Percentiles rank a stretch among this genome's conserved stretches.
These are phyloP conservation scores for Narthecium ossifragum DNA, from an alignment of 106 monocot genomes.

Conservation along the genomic window DNA sequence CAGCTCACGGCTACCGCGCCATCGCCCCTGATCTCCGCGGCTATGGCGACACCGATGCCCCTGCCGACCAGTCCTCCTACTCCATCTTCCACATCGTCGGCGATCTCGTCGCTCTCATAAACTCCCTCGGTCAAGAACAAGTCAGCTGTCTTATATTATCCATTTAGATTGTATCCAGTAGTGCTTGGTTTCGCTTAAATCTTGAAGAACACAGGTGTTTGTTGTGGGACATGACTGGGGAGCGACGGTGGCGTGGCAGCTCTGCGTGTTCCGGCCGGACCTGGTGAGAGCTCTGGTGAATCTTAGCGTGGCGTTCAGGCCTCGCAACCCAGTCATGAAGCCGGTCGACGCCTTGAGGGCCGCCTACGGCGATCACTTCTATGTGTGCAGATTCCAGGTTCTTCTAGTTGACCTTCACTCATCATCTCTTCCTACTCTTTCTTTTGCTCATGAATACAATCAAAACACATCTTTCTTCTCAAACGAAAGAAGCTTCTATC, in stretches of 20 bases:
- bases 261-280: conserved; percentile 49
- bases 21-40: conserved; percentile 71
- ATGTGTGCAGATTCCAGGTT: conserved; percentile 31
- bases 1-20: conserved; percentile 32
- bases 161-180: too few species aligned
- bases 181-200: too few species aligned
- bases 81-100: conserved; percentile 42
- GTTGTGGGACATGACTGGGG: conserved; percentile 69
- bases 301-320: conserved; percentile 21
- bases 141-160: not conserved
- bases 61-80: conserved; percentile 9
- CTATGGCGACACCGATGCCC: conserved; percentile 46
- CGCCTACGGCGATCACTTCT: conserved; percentile 36
- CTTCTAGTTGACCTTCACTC: too few species aligned
- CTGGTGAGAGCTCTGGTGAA: conserved; percentile 43
- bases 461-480: too few species aligned
- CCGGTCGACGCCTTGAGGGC: conserved; percentile 29
- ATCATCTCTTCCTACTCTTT: not conserved
- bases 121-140: conserved; percentile 18
- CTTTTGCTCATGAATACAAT: too few species aligned
- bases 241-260: conserved; percentile 49
- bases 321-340: conserved; percentile 13
- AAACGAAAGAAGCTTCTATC: too few species aligned
- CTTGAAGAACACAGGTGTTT: conserved; percentile 21
- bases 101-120: conserved; percentile 26